A percentile compares a stretch with the other conserved stretches of the same genome.
These are phyloP conservation scores for Taxillus chinensis DNA, from an alignment of 164 flowering plant genomes.

Conservation along the genomic window DNA sequence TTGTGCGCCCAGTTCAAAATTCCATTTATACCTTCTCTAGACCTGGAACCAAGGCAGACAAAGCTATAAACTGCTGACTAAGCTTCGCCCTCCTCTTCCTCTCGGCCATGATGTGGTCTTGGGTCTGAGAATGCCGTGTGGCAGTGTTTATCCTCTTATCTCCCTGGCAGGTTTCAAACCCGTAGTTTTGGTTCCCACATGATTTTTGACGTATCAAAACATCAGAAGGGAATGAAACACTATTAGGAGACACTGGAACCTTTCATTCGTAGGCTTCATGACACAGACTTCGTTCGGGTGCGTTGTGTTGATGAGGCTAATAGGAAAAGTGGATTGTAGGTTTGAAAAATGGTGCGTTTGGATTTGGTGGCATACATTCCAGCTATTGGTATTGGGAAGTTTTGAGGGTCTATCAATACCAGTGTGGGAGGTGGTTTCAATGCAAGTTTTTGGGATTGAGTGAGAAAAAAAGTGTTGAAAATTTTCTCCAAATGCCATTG, in stretches of 20 bases:
- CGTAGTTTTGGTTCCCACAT: constrained; percentile 21
- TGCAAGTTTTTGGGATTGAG: constrained; percentile 9
- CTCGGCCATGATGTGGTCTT: constrained; percentile 69
- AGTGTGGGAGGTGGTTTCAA: constrained; percentile 7
- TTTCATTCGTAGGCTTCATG: constrained; percentile 46
- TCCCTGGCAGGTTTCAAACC: constrained; percentile 26
- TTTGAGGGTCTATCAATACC: constrained; percentile 32
- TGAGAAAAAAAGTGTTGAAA: constrained; percentile 27
- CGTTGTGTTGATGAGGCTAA: constrained; percentile 19
- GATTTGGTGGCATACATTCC: constrained; percentile 21
- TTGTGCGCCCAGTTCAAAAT: background rate
- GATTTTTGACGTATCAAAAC: constrained; percentile 23
- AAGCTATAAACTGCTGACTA: constrained; percentile 59
- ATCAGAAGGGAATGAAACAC: constrained; percentile 18
- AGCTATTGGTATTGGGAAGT: constrained; percentile 37
- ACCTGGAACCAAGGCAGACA: constrained; percentile 72
- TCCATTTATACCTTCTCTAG: constrained; percentile 50
- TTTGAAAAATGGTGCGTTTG: constrained; percentile 15
- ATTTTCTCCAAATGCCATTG: constrained; percentile 34
- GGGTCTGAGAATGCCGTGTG: constrained; percentile 25
- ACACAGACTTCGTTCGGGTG: constrained; percentile 14
- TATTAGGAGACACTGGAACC: constrained; percentile 15
- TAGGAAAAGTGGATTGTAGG: constrained; percentile 19
- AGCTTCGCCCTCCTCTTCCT: constrained; percentile 75
- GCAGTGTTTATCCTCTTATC: constrained; percentile 20